phyloP scores from a whole-genome alignment of 2,329 filamentous ascomycete genomes.

The Penicillium sp. region DNA sequence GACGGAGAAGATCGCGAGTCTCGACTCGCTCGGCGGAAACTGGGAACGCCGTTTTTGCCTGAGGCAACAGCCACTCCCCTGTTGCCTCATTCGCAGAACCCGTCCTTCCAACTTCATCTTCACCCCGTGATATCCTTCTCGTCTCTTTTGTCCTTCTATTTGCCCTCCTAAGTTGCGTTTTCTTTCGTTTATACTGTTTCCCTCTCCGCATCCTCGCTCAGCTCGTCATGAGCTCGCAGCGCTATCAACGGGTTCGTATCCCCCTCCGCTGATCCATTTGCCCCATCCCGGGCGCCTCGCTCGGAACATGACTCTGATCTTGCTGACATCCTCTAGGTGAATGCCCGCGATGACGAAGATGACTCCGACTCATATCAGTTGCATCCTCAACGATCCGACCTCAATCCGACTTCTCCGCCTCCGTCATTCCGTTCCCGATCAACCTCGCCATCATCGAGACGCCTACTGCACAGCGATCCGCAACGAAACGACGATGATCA shows the following conservation, averaged over 20 bases:
- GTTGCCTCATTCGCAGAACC: constrained; percentile 23
- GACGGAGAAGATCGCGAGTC: background rate
- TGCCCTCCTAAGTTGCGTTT: constrained; percentile 13
- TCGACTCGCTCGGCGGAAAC: background rate
- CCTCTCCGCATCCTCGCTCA: constrained; percentile 32
- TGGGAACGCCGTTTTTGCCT: constrained; percentile 9
- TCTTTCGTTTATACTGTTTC: constrained; percentile 24
- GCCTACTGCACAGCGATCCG: constrained; percentile 58
- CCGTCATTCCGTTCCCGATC: constrained; percentile 89
- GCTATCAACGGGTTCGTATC: constrained; percentile 52
- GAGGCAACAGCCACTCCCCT: constrained; percentile 28
- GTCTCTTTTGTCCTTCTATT: constrained; percentile 19
- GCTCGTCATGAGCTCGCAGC: constrained; percentile 55
- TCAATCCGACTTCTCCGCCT: constrained; percentile 48
- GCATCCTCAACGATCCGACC: constrained; percentile 32
- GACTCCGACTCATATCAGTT: constrained; percentile 37
- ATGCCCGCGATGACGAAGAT: constrained; percentile 50
- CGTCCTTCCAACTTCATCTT: constrained; percentile 26
- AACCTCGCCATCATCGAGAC: constrained; percentile 66
- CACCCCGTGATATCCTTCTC: constrained; percentile 18
- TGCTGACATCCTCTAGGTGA: constrained; percentile 39
- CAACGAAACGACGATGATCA: constrained; percentile 67
- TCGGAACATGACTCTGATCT: constrained; percentile 18
- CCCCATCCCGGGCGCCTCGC: constrained; percentile 9
- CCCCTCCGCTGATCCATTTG: constrained; percentile 24